Conservation (phyloP, 176 grass and related monocot genomes). For the Triticum turgidum region DNA sequence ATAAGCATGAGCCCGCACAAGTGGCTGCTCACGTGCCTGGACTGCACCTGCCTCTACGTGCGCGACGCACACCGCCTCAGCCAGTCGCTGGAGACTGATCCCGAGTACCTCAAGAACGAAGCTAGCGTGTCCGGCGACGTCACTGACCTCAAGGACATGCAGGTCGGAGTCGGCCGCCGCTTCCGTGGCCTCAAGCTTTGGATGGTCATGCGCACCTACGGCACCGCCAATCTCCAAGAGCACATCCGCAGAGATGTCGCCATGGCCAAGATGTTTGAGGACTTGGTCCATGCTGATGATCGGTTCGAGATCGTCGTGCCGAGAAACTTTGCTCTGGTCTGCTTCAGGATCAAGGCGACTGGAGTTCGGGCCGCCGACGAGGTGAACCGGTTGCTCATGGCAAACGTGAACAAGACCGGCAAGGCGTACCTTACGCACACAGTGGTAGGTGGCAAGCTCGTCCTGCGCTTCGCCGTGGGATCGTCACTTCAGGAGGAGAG, state of each 20-base stretch:
- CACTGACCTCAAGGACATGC: slow-evolving; percentile 17
- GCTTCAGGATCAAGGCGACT: not conserved
- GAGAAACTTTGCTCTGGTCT: not conserved
- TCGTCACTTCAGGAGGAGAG: slow-evolving; percentile 2
- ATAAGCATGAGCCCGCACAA: slow-evolving; percentile 9
- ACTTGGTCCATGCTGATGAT: not conserved
- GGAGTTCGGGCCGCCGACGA: not conserved
- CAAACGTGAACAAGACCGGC: not conserved
- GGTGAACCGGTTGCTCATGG: not conserved
- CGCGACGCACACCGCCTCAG: not conserved
- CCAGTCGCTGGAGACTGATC: not conserved
- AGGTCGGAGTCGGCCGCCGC: not conserved
- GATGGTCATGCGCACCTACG: slow-evolving; percentile 12
- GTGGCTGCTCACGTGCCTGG: slow-evolving; percentile 9
- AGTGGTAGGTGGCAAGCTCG: not conserved
- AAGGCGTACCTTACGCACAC: not conserved
- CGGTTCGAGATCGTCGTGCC: not conserved
- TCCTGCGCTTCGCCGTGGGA: not conserved
- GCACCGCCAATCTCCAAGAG: not conserved
- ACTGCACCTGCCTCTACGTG: slow-evolving; percentile 2
- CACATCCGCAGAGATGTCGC: not conserved
- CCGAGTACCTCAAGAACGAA: slow-evolving; percentile 5
- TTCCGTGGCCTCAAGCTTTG: not conserved
- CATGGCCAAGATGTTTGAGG: not conserved
- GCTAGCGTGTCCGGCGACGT: not conserved